These are phyloP conservation scores for Daldinia eschscholtzii DNA, from an alignment of 2,329 filamentous ascomycete species.

Conservation along the genomic window DNA sequence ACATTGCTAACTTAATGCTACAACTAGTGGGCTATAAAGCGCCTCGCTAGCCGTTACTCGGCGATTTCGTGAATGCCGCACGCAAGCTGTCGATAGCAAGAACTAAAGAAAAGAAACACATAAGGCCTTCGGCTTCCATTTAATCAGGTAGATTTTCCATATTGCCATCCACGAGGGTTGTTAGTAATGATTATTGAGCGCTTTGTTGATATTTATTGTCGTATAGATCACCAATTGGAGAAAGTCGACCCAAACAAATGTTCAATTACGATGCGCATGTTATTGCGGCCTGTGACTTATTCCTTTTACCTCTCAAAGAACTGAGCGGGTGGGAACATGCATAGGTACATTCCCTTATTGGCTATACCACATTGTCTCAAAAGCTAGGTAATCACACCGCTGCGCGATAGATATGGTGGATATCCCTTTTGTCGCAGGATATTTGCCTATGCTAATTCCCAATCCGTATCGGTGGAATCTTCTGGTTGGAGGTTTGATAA, in stretches of 20 bases:
- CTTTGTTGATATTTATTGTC: background rate
- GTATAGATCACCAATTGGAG: background rate
- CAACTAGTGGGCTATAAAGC: slow-evolving; percentile 32
- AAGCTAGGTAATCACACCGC: background rate
- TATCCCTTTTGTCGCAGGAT: background rate
- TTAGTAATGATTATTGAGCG: background rate
- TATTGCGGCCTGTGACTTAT: background rate
- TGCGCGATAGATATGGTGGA: background rate
- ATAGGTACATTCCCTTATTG: background rate
- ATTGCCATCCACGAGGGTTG: background rate
- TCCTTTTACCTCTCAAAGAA: background rate
- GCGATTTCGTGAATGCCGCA: background rate
- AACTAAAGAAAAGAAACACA: background rate
- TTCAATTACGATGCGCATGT: background rate
- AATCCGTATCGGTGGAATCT: slow-evolving; percentile 7
- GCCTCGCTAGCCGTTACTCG: background rate
- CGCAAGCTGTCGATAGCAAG: no score
- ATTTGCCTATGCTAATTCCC: background rate
- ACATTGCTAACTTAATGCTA: slow-evolving; percentile 9
- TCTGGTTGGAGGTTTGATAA: slow-evolving; percentile 11
- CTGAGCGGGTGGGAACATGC: background rate
- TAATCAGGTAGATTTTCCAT: background rate
- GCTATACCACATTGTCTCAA: background rate
- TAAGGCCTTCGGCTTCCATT: background rate
- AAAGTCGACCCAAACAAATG: background rate